Base-by-base conservation (phyloP, 495 filamentous ascomycete genomes). In the Rhypophila decipiens region DNA sequence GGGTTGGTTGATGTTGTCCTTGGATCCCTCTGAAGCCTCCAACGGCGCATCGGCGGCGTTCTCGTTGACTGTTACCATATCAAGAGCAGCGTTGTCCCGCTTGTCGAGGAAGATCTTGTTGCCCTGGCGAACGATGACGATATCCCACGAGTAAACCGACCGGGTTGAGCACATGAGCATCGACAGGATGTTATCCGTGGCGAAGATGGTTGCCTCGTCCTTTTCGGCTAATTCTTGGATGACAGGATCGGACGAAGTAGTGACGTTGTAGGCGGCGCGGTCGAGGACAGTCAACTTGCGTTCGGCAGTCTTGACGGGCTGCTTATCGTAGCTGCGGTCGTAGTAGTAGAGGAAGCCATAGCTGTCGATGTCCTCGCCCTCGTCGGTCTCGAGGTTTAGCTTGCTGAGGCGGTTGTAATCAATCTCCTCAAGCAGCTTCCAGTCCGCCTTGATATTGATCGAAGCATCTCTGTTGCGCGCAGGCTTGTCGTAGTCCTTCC, bases 101-200 rank as follows among this genome's bases (percentile, higher is more conserved):
- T 98, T 98, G 78, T 98, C 93, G 53, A 98, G 84, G 79, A 86
- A 98, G 67, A 98, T 78, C 78, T 96, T 96, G 82, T 89, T 86
- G 63, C 86, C 88, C 63, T 91, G 86, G 56, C 84, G 79, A 43
- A 85, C 69, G 52, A 98, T 91, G 61, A 98, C 85, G 49, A 98
- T 83, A 68, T 98, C 93, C 93, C 93, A 98, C 11, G 90, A 88
- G 76, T 96, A 96, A 39, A 98, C 87, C 31, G 87, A 93, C 46
- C 93, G 83, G 33, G 94, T 86, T 17, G 93, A 83, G 68, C 94
- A 97, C 93, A 98, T 98, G 56, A 98, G 83, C 91, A 96, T 96
- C 46, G 90, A 96, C 42, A 98, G 79, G 58, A 97, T 90, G 67
- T 84, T 94, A 65, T 96, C 88, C 10, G 91, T 95, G 47, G 94